Evolutionary conservation across 805 yeast species (phyloP).

Genomic region (Alloascoidea hylecoeti): DNA sequence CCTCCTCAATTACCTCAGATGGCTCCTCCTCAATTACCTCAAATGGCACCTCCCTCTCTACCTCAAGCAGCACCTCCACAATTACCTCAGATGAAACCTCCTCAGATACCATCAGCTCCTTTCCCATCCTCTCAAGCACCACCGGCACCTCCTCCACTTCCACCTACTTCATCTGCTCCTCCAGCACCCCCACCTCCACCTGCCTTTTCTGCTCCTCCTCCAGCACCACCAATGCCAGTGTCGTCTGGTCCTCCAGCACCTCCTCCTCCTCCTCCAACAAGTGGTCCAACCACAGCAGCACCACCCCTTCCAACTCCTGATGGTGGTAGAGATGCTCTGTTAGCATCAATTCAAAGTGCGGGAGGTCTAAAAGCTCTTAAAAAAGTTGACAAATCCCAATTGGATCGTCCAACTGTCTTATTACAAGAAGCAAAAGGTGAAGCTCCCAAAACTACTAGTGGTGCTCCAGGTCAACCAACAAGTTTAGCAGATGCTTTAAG

Average conservation of each 20-base stretch:
- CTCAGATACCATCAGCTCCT: conserved; percentile 14
- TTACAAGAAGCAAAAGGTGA: conserved; percentile 64
- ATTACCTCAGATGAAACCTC: conserved; percentile 17
- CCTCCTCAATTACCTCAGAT: conserved; percentile 11
- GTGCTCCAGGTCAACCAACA: conserved; percentile 40
- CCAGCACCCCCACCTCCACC: conserved; percentile 14
- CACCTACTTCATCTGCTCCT: conserved; percentile 13
- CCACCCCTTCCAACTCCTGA: conserved; percentile 27
- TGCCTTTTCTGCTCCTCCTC: too few species aligned
- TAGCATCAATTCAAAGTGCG: conserved; percentile 77
- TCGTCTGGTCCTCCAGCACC: conserved; percentile 10
- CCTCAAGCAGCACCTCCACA: conserved; percentile 19
- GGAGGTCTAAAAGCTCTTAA: conserved; percentile 56
- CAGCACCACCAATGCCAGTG: conserved; percentile 20
- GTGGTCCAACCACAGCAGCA: conserved; percentile 17
- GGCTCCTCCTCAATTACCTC: conserved; percentile 9
- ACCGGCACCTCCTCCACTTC: conserved; percentile 15
- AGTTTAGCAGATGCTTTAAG: conserved; percentile 78
- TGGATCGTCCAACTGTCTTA: conserved; percentile 66
- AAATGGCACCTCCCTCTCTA: conserved; percentile 8
- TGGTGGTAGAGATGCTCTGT: conserved; percentile 61
- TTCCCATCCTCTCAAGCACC: conserved; percentile 15
- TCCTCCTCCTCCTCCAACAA: conserved; percentile 22
- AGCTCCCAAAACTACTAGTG: conserved; percentile 20
- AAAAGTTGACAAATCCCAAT: conserved; percentile 70